A percentile compares a stretch with the other conserved stretches of the same genome.
Evolutionary conservation across 345 rosid species (phyloP).

Genomic region (Eucalyptus regnans): DNA sequence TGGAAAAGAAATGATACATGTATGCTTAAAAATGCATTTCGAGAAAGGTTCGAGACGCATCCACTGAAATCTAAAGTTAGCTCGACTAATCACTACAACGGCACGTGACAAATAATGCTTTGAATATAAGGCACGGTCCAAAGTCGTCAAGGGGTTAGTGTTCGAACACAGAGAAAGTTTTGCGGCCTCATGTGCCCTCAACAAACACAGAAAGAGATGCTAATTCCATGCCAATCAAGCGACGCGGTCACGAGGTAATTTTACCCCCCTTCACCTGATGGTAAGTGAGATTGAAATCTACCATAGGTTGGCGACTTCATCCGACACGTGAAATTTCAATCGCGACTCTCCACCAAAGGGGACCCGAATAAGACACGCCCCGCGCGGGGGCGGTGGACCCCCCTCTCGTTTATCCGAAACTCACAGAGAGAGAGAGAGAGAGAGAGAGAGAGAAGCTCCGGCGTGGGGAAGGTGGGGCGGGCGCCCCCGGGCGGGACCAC

Average conservation of each 20-base stretch:
- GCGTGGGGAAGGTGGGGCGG: too few species aligned
- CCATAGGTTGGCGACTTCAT: too few species aligned
- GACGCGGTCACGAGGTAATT: too few species aligned
- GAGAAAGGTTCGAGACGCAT: not conserved
- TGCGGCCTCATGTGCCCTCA: not conserved
- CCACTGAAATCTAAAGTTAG: not conserved
- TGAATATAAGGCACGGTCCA: not conserved
- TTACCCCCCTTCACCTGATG: rapidly evolving
- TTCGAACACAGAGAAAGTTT: rapidly evolving
- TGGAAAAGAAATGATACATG: not conserved
- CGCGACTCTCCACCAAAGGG: not conserved
- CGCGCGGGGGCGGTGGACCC: not conserved
- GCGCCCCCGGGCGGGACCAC: not conserved
- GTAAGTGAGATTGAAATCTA: too few species aligned
- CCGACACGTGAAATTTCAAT: not conserved
- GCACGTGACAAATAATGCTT: not conserved
- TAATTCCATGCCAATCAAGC: not conserved
- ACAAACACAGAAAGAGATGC: not conserved
- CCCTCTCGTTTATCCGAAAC: not conserved
- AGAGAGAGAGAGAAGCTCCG: not conserved
- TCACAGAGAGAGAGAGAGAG: not conserved
- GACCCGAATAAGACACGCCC: not conserved
- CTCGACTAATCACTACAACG: not conserved
- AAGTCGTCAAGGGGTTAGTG: rapidly evolving
- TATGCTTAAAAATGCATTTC: not conserved